Evolutionary conservation across 257 asterid species (phyloP), one percentile per base, ranked within the genome.

Genomic region (Craterostigma plantagineum): DNA sequence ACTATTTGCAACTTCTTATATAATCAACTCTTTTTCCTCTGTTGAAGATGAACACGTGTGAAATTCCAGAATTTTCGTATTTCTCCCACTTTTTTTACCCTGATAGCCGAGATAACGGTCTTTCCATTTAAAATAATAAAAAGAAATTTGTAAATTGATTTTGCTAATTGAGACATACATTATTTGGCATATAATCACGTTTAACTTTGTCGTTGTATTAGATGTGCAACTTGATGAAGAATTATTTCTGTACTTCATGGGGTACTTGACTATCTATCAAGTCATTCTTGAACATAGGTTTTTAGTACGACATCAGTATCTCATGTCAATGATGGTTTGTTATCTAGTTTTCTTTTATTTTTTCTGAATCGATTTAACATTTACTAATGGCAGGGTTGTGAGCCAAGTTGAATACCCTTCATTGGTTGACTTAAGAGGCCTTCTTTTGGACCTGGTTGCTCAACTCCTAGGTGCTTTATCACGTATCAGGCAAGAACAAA

Each of bases 361-460:
- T 10, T 46, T 43, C 4, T 2, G 6, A 23, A 23, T 6, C 30
- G 30, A 52, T 14, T 52, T 34, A 50, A 52, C 50, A 39, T 35
- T 51, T 47, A 17, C 59, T 52, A 42, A 49, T 55, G 60, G 43
- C 87, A 90, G 99, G 78, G 92, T 77, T 60, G 95, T 90, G 51
- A 90, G 99, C 74, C 99, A 83, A 71, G 82, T 80, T 16, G 94
- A 90, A 42, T 83, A 90, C 64, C 99, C 99, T 65, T 90, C 96
- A 18, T 76, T 90, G 64, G 94, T 90, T 63, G 99, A 90, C 72
- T 75, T 90, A 65, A 76, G 99, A 67, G 92, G 99, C 58, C 95
- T 90, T 67, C 91, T 90, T 54, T 76, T 90, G 65, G 99, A 90
- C 71, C 70, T 90, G 48, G 99, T 83, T 33, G 99, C 99, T n/a